These are phyloP conservation scores for Skeletonema grethae DNA, from an alignment of 108 stramenopile genomes.

Conservation along the genomic window DNA sequence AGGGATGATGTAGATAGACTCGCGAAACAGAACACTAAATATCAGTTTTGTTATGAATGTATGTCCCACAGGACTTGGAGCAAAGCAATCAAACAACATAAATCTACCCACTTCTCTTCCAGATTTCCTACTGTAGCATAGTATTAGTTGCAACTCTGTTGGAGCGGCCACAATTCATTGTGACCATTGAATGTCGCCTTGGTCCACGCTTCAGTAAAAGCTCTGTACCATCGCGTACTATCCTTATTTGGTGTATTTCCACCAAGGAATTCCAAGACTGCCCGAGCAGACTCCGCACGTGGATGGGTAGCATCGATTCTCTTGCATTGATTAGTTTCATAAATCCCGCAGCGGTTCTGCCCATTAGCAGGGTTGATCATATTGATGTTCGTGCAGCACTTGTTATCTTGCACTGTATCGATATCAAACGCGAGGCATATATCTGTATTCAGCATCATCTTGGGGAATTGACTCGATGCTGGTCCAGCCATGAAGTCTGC, in stretches of 20 bases:
- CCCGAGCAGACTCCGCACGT: neutral
- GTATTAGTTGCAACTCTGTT: neutral
- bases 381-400: conserved; percentile 50
- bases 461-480: conserved; percentile 14
- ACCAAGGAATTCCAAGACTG: conserved; percentile 1
- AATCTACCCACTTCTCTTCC: neutral
- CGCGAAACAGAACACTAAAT: neutral
- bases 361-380: conserved; percentile 32
- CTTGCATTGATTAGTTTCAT: conserved; percentile 6
- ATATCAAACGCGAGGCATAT: conserved; percentile 49
- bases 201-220: conserved; percentile 16
- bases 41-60: neutral
- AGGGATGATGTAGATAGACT: neutral
- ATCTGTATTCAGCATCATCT: conserved; percentile 59
- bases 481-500: conserved; percentile 33
- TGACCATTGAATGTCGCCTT: conserved; percentile 17
- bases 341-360: conserved; percentile 30
- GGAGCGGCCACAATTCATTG: neutral
- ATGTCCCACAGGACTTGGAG: neutral
- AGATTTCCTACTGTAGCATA: neutral
- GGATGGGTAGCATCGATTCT: neutral
- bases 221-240: conserved; percentile 10
- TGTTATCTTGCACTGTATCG: conserved; percentile 6
- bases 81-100: neutral
- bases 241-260: conserved; percentile 5